Base-by-base conservation (phyloP, 176 grass and related monocot genomes). In the Elymus sibiricus region DNA sequence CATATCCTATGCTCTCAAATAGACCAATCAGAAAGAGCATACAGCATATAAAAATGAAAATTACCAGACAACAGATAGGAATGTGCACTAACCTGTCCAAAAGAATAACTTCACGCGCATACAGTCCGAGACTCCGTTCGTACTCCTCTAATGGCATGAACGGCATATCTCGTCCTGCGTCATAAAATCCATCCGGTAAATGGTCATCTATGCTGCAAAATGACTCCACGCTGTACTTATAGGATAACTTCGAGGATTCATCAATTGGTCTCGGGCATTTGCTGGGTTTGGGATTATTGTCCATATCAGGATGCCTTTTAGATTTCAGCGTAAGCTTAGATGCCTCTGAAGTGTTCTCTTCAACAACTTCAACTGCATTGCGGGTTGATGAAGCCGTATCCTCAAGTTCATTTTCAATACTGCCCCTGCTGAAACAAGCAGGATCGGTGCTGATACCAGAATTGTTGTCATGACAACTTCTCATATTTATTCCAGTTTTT, bases 111-210 rank as follows among this genome's bases (percentile, higher is more conserved):
- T 99, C 97, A 1, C 97, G 97, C 24, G 94, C 93, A 90, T 92
- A 82, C 42, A 88, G 65, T 78, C 78, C 91, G 13, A 88, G 60
- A 78, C 81, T 89, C 80, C 80, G 90, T 32, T 96, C 92, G 70
- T 96, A 94, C 86, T 96, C 92, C 74, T 96, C 81, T 64, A 99
- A 68, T 11, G 97, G 68, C 94, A 92, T 94, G 78, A 99, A 99
- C 0, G 91, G 97, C 29, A 87, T 91, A 84, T 96, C 88, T 22
- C 97, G 88, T 39, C 97, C 97, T 6, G 97, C 97, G 70, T 99
- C 97, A 92, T 99, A 99, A 84, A 99, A 99, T 9, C 97, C 97
- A 88, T 99, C 97, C 60, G 93, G 92, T 82, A 99, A 81, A 89
- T 86, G 92, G 53, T 99, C 97, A 92, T 88, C 83, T 80, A 92